Conservation (phyloP, 164 flowering plant species). For the Kingdonia uniflora region DNA sequence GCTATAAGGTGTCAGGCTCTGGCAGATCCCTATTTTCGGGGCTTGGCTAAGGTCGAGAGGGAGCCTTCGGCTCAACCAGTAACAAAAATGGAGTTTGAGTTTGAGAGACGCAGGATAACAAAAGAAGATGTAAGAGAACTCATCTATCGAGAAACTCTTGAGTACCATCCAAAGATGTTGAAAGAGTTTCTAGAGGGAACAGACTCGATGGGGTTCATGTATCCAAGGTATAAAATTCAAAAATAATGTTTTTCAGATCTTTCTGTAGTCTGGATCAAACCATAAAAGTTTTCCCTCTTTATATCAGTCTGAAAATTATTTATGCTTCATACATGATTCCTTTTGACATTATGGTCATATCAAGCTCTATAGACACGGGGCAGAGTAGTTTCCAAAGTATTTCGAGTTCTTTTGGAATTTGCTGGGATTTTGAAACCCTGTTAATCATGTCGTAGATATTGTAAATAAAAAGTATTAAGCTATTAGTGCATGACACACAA, state of each 20-base stretch:
- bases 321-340: no score
- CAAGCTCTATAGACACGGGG: no score
- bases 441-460: no score
- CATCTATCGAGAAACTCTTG: slow-evolving; percentile 82
- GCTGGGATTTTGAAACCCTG: no score
- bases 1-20: slow-evolving; percentile 61
- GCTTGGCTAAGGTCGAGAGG: slow-evolving; percentile 91
- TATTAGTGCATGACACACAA: no score
- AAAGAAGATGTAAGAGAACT: slow-evolving; percentile 95
- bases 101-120: slow-evolving; percentile 88
- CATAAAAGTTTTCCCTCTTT: no score
- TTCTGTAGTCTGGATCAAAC: not conserved
- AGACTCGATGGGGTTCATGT: slow-evolving; percentile 85
- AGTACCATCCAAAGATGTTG: slow-evolving; percentile 95
- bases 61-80: slow-evolving; percentile 97
- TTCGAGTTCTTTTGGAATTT: no score
- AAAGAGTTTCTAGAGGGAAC: slow-evolving; percentile 80
- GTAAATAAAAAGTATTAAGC: no score
- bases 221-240: slow-evolving; percentile 69
- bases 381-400: no score
- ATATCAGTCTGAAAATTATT: no score
- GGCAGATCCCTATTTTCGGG: slow-evolving; percentile 94
- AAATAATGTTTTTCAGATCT: not conserved
- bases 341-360: no score
- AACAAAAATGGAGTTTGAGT: slow-evolving; percentile 95